These are phyloP conservation scores for Phialocephala subalpina DNA, from an alignment of 2,329 filamentous ascomycete species.

Conservation along the genomic window DNA sequence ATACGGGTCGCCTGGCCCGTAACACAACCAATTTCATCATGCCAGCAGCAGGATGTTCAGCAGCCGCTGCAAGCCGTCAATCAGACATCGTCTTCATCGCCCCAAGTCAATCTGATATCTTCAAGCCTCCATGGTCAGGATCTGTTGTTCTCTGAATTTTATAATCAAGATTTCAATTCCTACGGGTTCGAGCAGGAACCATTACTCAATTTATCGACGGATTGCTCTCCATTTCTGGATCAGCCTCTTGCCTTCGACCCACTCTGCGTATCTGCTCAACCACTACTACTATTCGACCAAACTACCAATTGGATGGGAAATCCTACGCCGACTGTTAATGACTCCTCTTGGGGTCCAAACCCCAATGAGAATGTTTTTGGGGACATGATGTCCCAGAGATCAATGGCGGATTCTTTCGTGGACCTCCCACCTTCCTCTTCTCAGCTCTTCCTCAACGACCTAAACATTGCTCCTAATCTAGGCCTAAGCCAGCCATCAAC, in stretches of 20 bases:
- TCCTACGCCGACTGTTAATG: not conserved
- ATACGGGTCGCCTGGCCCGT: conserved; percentile 13
- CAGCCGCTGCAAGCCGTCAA: not conserved
- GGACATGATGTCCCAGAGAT: not conserved
- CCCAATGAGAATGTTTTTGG: not conserved
- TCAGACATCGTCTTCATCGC: not conserved
- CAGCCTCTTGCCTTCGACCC: not conserved
- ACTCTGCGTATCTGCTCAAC: not conserved
- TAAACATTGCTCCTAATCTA: not conserved
- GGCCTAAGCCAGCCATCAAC: not conserved
- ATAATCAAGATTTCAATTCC: not conserved
- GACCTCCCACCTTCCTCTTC: not conserved
- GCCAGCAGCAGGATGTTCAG: conserved; percentile 2
- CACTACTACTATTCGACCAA: not conserved
- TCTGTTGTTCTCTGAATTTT: not conserved
- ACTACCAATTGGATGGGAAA: not conserved
- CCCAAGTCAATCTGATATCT: not conserved
- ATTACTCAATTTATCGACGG: not conserved
- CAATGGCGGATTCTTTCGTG: not conserved
- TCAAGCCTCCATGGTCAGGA: conserved; percentile 9
- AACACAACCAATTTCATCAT: conserved; percentile 2
- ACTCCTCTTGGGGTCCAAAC: not conserved
- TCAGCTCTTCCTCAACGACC: not conserved
- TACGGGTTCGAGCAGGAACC: not conserved
- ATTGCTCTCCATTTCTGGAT: not conserved